Percentiles rank a stretch among this genome's conserved stretches.
Evolutionary conservation across 148 eudicot species (phyloP).

Genomic region (Rhododendron ferrugineum): DNA sequence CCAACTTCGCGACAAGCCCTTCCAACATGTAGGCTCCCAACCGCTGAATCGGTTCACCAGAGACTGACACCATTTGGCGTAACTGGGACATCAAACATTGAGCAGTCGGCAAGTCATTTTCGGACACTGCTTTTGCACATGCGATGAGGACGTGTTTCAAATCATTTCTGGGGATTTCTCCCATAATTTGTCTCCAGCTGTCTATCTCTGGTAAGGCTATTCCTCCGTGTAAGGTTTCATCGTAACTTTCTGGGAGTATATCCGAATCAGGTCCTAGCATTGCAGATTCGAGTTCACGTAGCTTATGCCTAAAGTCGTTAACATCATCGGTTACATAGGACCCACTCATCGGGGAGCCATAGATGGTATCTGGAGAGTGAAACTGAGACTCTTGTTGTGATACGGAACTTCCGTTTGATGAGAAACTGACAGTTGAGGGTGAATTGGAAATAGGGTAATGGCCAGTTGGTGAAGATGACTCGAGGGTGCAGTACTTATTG

Average conservation of each 20-base stretch:
- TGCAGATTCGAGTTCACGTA: constrained; percentile 32
- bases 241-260: constrained; percentile 16
- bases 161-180: constrained; percentile 21
- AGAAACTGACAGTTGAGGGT: constrained; percentile 29
- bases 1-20: constrained; percentile 40
- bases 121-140: constrained; percentile 36
- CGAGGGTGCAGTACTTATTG: constrained; percentile 34
- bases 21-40: constrained; percentile 44
- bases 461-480: constrained; percentile 36
- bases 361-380: constrained; percentile 12
- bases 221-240: constrained; percentile 11
- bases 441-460: constrained; percentile 20
- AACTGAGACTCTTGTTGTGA: constrained; percentile 31
- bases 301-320: constrained; percentile 30
- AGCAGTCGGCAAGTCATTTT: constrained; percentile 25
- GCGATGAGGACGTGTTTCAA: constrained; percentile 29
- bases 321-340: constrained; percentile 31
- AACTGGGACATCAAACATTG: constrained; percentile 31
- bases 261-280: constrained; percentile 46
- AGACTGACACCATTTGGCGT: constrained; percentile 41
- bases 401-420: constrained; percentile 27
- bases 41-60: constrained; percentile 43
- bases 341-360: constrained; percentile 26
- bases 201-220: constrained; percentile 22
- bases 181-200: constrained; percentile 39